Evolutionary conservation across 2,329 filamentous ascomycete species (phyloP).

Genomic region (Scedosporium aurantiacum): DNA sequence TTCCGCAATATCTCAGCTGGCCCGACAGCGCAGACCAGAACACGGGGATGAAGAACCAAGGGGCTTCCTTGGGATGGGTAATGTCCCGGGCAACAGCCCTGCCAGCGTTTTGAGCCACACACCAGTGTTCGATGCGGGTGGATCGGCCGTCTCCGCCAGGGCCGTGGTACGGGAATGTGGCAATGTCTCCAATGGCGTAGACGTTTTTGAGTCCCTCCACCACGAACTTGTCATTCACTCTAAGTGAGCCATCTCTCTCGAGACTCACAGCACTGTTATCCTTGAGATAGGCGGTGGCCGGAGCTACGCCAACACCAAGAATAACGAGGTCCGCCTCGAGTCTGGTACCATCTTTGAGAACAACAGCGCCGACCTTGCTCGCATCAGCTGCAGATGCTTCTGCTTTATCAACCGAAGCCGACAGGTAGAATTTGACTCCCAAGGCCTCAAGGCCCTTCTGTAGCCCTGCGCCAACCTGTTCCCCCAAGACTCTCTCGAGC

Average conservation of each 20-base stretch:
- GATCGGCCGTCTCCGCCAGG: slow-evolving; percentile 66
- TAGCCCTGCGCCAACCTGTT: slow-evolving; percentile 69
- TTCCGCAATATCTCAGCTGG: slow-evolving; percentile 89
- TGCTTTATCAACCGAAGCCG: slow-evolving; percentile 72
- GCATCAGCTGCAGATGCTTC: slow-evolving; percentile 56
- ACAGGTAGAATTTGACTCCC: slow-evolving; percentile 80
- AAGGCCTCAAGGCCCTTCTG: slow-evolving; percentile 70
- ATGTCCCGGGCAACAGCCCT: slow-evolving; percentile 72
- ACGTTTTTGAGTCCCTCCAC: slow-evolving; percentile 70
- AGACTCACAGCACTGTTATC: slow-evolving; percentile 60
- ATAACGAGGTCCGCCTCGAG: slow-evolving; percentile 85
- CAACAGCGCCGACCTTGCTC: slow-evolving; percentile 66
- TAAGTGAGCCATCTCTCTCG: slow-evolving; percentile 75
- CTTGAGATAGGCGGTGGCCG: slow-evolving; percentile 72
- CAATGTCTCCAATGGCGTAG: slow-evolving; percentile 91
- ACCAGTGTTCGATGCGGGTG: slow-evolving; percentile 94
- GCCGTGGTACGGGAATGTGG: slow-evolving; percentile 86
- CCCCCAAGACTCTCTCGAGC: slow-evolving; percentile 76
- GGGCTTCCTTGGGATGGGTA: slow-evolving; percentile 40
- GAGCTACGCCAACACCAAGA: slow-evolving; percentile 78
- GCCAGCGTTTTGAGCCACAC: slow-evolving; percentile 89
- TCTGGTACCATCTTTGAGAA: slow-evolving; percentile 74
- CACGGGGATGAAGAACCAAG: slow-evolving; percentile 65
- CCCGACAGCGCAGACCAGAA: slow-evolving; percentile 93
- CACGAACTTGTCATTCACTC: slow-evolving; percentile 68